These are phyloP conservation scores for Heliosperma pusillum DNA, from an alignment of 148 eudicot species.

Conservation along the genomic window DNA sequence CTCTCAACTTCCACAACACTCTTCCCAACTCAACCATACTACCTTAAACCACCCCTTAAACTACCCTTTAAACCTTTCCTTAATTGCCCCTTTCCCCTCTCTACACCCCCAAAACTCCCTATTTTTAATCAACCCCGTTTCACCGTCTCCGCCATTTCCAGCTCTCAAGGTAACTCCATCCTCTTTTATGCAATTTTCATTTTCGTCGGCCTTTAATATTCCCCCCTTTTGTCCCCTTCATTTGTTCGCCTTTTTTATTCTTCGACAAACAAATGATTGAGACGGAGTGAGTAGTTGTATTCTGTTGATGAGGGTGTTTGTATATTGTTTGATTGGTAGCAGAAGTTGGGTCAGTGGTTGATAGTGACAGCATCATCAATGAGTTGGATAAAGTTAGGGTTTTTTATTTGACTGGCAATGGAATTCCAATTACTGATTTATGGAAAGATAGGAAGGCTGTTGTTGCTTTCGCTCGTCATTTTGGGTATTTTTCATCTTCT, in stretches of 20 bases:
- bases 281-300: too few relatives aligned
- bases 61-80: neutral
- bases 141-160: conserved; percentile 34
- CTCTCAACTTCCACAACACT: conserved; percentile 20
- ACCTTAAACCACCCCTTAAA: neutral
- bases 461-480: conserved; percentile 97
- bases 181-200: neutral
- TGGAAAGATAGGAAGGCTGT: conserved; percentile 95
- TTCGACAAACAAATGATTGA: too few relatives aligned
- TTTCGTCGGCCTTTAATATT: too few relatives aligned
- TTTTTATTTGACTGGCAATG: conserved; percentile 69
- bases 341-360: conserved; percentile 36
- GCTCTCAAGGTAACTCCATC: conserved; percentile 33
- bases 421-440: conserved; percentile 63
- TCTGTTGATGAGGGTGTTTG: neutral
- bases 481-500: conserved; percentile 46
- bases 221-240: too few relatives aligned
- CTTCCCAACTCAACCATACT: neutral
- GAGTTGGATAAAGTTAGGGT: conserved; percentile 59
- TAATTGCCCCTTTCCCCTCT: neutral
- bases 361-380: conserved; percentile 22
- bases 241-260: too few relatives aligned
- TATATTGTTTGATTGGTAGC: conserved; percentile 16
- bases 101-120: neutral
- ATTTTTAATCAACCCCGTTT: conserved; percentile 3